Percentiles rank a stretch among this genome's conserved stretches.
phyloP scores from a whole-genome alignment of 352 stramenopile genomes.

The Salisapilia sapeloensis region DNA sequence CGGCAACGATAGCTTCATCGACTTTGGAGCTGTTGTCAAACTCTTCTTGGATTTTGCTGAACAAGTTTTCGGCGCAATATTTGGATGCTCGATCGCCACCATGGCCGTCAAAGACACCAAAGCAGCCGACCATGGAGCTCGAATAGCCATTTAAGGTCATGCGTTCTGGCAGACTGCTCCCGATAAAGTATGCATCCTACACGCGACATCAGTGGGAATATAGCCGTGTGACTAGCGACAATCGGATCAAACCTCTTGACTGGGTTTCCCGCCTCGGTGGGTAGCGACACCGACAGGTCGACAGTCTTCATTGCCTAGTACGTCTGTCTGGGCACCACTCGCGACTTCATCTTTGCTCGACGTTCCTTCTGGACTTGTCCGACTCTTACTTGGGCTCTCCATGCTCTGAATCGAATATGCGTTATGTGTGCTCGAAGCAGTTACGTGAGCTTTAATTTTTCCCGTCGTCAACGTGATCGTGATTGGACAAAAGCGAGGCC shows the following conservation, averaged over 20 bases:
- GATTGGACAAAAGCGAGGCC: too few relatives aligned
- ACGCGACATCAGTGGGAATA: not conserved
- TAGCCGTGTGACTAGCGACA: constrained; percentile 1
- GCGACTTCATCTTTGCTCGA: constrained; percentile 6
- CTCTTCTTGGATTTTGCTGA: constrained; percentile 35
- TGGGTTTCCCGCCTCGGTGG: constrained; percentile 52
- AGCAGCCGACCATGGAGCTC: constrained; percentile 35
- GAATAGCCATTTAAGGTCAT: constrained; percentile 71
- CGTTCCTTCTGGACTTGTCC: too few relatives aligned
- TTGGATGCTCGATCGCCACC: constrained; percentile 58
- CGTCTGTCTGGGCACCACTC: constrained; percentile 9
- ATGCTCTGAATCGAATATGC: too few relatives aligned
- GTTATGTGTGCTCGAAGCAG: too few relatives aligned
- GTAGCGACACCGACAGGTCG: constrained; percentile 42
- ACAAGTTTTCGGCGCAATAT: constrained; percentile 62
- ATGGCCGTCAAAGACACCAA: constrained; percentile 74
- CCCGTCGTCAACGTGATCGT: too few relatives aligned
- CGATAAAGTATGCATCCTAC: constrained; percentile 73
- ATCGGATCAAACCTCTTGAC: constrained; percentile 29
- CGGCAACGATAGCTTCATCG: constrained; percentile 33
- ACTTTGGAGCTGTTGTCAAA: constrained; percentile 11
- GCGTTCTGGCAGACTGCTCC: constrained; percentile 27
- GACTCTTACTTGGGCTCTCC: too few relatives aligned
- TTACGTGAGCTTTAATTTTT: too few relatives aligned
- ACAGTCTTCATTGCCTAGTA: constrained; percentile 27